Evolutionary conservation across 768 basidiomycete genomes (phyloP).

Genomic region (Tricholoma matsutake): DNA sequence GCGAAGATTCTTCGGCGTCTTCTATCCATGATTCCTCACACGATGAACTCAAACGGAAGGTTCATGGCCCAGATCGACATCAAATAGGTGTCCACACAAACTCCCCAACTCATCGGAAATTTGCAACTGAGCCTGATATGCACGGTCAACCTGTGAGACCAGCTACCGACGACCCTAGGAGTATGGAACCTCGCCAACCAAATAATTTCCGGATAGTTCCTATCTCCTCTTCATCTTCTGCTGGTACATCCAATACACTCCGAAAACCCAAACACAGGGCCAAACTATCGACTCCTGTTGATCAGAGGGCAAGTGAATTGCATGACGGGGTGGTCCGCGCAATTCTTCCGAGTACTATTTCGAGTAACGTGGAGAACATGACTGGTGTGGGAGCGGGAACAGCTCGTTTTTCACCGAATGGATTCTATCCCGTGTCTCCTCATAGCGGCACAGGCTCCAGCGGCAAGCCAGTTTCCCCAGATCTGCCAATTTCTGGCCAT

Average conservation of each 20-base stretch:
- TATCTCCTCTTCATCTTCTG: neutral
- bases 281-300: slow-evolving; percentile 60
- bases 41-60: slow-evolving; percentile 20
- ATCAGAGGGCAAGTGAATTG: slow-evolving; percentile 33
- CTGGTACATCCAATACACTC: slow-evolving; percentile 29
- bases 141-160: slow-evolving; percentile 29
- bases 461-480: neutral
- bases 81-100: slow-evolving; percentile 11
- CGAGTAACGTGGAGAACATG: slow-evolving; percentile 54
- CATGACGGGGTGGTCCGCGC: slow-evolving; percentile 32
- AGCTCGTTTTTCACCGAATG: slow-evolving; percentile 25
- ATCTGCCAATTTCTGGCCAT: neutral
- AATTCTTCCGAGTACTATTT: slow-evolving; percentile 52
- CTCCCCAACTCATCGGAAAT: slow-evolving; percentile 29
- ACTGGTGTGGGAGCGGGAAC: slow-evolving; percentile 54
- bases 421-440: slow-evolving; percentile 33
- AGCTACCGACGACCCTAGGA: slow-evolving; percentile 22
- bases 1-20: slow-evolving; percentile 31
- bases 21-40: slow-evolving; percentile 23
- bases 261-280: slow-evolving; percentile 65
- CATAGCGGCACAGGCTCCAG: slow-evolving; percentile 12
- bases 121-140: slow-evolving; percentile 32
- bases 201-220: neutral
- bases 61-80: slow-evolving; percentile 14
- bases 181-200: slow-evolving; percentile 8